Evolutionary conservation across 805 yeast genomes (phyloP).

Genomic region (Diddensiella transvaalensis): DNA sequence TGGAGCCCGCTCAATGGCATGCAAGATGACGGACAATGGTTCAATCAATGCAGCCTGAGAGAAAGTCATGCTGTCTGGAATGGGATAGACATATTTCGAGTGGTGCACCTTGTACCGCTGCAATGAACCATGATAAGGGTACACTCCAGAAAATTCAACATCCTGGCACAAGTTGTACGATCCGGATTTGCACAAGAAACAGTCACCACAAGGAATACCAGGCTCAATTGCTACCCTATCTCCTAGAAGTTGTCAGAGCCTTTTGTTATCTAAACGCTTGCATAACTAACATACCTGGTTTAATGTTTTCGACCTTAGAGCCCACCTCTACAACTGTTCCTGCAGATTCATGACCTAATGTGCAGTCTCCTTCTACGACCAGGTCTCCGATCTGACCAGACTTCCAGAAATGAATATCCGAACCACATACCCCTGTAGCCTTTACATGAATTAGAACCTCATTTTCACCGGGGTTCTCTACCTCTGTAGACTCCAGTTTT

Average conservation of each 20-base stretch:
- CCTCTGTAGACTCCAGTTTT: no score
- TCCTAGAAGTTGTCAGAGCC: no score
- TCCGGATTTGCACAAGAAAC: conserved; percentile 38
- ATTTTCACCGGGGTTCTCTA: no score
- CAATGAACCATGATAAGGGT: conserved; percentile 79
- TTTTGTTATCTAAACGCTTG: no score
- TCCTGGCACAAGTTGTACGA: conserved; percentile 79
- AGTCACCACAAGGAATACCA: conserved; percentile 73
- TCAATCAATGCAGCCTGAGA: conserved; percentile 88
- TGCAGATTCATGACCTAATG: conserved; percentile 49
- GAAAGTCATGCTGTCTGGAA: conserved; percentile 71
- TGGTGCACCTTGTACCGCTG: conserved; percentile 69
- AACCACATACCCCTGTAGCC: conserved; percentile 71
- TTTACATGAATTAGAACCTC: conserved; percentile 54
- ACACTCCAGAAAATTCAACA: conserved; percentile 91
- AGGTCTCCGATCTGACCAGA: conserved; percentile 40
- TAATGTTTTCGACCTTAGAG: conserved; percentile 44
- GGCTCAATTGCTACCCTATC: conserved; percentile 84
- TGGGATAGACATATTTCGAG: conserved; percentile 74
- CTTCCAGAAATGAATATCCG: conserved; percentile 65
- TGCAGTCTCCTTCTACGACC: conserved; percentile 44
- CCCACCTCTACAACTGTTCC: conserved; percentile 48
- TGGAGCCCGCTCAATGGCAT: conserved; percentile 61
- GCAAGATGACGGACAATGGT: conserved; percentile 83
- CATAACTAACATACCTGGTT: no score